These are phyloP conservation scores for Pseudocercospora macadamiae DNA, from an alignment of 2,329 filamentous ascomycete genomes.

Conservation along the genomic window DNA sequence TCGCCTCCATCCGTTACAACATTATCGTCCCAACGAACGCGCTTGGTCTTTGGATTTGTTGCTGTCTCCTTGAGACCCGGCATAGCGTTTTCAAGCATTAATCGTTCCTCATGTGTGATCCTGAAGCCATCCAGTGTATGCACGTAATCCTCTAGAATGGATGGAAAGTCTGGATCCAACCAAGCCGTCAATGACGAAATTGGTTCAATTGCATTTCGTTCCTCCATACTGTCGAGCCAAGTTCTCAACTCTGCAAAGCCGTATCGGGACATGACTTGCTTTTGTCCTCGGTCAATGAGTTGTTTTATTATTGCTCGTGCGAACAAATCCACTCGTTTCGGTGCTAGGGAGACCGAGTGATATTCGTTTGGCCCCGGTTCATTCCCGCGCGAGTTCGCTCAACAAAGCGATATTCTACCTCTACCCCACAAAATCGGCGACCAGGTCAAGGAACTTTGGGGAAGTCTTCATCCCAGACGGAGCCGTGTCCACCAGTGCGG, in stretches of 20 bases:
- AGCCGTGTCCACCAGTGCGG: background rate
- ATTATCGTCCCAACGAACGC: background rate
- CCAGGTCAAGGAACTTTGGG: background rate
- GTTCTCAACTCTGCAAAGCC: background rate
- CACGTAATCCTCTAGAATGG: background rate
- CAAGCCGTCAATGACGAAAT: constrained; percentile 2
- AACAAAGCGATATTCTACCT: background rate
- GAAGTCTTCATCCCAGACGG: background rate
- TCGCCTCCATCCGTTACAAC: background rate
- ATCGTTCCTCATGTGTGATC: background rate
- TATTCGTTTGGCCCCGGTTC: background rate
- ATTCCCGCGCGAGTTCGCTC: constrained; percentile 1
- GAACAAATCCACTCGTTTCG: background rate
- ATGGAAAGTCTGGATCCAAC: constrained; percentile 1
- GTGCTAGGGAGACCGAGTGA: background rate
- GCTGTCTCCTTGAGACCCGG: background rate
- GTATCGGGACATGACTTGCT: background rate
- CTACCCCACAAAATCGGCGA: background rate
- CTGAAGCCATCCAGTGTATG: constrained; percentile 1
- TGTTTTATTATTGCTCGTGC: background rate
- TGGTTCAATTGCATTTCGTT: background rate
- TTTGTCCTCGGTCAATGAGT: background rate
- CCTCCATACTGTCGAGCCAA: constrained; percentile 1
- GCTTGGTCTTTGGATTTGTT: background rate
- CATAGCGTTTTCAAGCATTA: background rate